Evolutionary conservation across 257 asterid species (phyloP).

Genomic region (Capsicum baccatum): DNA sequence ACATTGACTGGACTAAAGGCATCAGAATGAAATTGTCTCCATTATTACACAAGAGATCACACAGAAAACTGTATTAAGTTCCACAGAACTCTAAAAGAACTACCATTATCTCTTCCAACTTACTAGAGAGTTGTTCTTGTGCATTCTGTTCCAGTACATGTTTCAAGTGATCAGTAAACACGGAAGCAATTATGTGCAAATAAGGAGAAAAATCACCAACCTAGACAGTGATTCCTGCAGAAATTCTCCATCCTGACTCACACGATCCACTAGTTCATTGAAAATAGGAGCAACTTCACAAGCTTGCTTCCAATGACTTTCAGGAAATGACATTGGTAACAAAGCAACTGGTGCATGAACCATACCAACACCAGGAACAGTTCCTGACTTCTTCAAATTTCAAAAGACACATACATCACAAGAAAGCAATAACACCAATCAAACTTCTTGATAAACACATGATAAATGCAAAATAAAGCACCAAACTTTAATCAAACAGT

Average conservation of each 20-base stretch:
- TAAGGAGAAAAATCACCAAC: conserved; percentile 39
- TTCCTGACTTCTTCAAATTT: conserved; percentile 74
- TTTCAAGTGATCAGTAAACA: background rate
- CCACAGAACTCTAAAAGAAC: background rate
- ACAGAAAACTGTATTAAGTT: background rate
- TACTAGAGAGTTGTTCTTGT: background rate
- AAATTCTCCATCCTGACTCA: conserved; percentile 83
- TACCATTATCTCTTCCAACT: conserved; percentile 1
- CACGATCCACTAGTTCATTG: conserved; percentile 90
- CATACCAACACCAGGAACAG: conserved; percentile 79
- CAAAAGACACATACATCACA: conserved; percentile 24
- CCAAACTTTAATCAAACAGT: background rate
- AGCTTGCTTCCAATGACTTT: conserved; percentile 77
- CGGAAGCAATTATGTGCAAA: conserved; percentile 11
- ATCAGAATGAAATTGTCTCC: background rate
- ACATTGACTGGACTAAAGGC: background rate
- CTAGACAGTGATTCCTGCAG: conserved; percentile 90
- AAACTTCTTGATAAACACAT: background rate
- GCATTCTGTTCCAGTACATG: background rate
- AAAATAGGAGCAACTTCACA: conserved; percentile 95
- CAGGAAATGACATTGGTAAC: conserved; percentile 81
- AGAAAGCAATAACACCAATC: background rate
- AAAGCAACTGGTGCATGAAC: conserved; percentile 90
- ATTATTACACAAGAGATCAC: background rate
- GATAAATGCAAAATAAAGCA: background rate